Percentiles rank a stretch among this genome's conserved stretches.
phyloP scores from a whole-genome alignment of 2,329 filamentous ascomycete genomes.

The Colletotrichum coccodes region DNA sequence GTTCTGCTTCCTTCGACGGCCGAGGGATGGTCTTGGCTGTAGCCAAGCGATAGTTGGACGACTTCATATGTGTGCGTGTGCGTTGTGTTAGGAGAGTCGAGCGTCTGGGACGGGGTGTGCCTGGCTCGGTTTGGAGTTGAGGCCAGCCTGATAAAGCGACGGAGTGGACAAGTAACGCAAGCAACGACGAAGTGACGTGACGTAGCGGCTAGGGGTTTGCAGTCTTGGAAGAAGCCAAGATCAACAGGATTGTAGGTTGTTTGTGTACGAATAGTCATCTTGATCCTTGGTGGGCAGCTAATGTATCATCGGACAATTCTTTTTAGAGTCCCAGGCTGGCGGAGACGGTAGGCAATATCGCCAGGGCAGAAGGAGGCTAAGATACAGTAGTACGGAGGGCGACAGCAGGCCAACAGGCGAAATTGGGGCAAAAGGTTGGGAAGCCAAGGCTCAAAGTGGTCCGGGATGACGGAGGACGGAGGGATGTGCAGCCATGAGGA shows the following conservation, averaged over 20 bases:
- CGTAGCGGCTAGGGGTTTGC: not conserved
- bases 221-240: not conserved
- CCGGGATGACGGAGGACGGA: not conserved
- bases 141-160: constrained; percentile 1
- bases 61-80: not conserved
- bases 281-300: constrained; percentile 3
- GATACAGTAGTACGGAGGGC: constrained; percentile 3
- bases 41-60: not conserved
- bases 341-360: constrained; percentile 1
- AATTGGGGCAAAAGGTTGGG: not conserved
- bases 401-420: constrained; percentile 3
- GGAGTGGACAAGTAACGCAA: constrained; percentile 2
- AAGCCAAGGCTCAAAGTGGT: not conserved
- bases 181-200: not conserved
- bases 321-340: not conserved
- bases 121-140: not conserved
- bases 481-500: not conserved
- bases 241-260: not conserved
- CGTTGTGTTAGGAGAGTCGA: not conserved
- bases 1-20: not conserved
- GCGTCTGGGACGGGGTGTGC: not conserved
- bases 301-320: constrained; percentile 18
- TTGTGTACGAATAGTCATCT: not conserved
- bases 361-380: constrained; percentile 11
- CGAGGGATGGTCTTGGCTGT: not conserved